phyloP scores from a whole-genome alignment of 2,329 filamentous ascomycete species.

The Fusarium begoniae region DNA sequence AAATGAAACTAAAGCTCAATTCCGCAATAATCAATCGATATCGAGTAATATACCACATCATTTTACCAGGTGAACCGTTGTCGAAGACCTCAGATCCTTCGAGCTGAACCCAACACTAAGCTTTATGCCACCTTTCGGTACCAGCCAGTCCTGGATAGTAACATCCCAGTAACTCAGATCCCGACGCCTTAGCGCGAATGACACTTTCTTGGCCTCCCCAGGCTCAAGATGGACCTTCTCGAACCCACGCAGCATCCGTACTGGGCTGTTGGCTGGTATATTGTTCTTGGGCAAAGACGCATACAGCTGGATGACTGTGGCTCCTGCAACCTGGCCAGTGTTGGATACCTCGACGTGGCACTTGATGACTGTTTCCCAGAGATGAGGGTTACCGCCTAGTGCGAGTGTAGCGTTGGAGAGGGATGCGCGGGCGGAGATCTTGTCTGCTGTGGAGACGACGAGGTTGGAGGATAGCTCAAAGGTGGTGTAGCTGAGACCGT shows the following conservation, averaged over 20 bases:
- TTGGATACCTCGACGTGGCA: not conserved
- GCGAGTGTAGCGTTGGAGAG: not conserved
- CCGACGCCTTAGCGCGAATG: slow-evolving; percentile 57
- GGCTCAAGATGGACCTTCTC: slow-evolving; percentile 56
- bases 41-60: rapidly evolving
- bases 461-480: slow-evolving; percentile 50
- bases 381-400: not conserved
- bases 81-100: slow-evolving; percentile 24
- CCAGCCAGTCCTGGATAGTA: slow-evolving; percentile 52
- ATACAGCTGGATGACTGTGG: slow-evolving; percentile 65
- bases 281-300: slow-evolving; percentile 51
- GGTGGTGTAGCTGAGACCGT: slow-evolving; percentile 78
- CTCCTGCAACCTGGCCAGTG: slow-evolving; percentile 55
- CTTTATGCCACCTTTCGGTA: slow-evolving; percentile 39
- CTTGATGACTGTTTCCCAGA: not conserved
- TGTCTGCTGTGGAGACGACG: not conserved
- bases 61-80: not conserved
- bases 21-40: not conserved
- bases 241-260: slow-evolving; percentile 60
- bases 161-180: slow-evolving; percentile 61
- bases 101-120: slow-evolving; percentile 42
- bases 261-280: slow-evolving; percentile 55
- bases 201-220: slow-evolving; percentile 51
- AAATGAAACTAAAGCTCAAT: not conserved
- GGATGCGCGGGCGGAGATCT: not conserved